Conservation (phyloP, 768 basidiomycete species). For the Kwoniella bestiolae region DNA sequence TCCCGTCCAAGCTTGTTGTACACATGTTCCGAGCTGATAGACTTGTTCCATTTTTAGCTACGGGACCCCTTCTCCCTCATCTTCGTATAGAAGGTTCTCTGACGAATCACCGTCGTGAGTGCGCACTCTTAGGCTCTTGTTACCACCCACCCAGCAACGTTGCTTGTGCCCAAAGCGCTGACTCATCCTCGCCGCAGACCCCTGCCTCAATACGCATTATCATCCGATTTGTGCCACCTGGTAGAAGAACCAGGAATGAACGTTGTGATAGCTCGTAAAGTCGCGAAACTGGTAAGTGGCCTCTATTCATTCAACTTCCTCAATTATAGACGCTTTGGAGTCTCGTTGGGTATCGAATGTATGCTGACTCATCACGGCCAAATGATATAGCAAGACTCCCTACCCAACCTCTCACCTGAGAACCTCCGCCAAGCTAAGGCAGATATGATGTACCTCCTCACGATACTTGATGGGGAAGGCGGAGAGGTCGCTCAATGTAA, state of each 20-base stretch:
- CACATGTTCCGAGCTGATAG: not conserved
- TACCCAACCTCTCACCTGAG: conserved; percentile 10
- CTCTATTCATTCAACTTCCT: not conserved
- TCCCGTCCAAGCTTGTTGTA: not conserved
- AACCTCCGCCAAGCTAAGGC: conserved; percentile 27
- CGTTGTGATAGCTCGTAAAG: conserved; percentile 18
- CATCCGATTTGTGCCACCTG: conserved; percentile 15
- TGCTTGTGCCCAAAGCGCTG: too few species aligned
- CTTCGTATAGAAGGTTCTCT: not conserved
- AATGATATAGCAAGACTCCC: conserved; percentile 19
- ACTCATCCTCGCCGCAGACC: not conserved
- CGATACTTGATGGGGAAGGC: conserved; percentile 16
- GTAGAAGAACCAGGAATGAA: conserved; percentile 22
- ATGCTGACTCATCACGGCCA: not conserved
- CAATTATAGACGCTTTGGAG: too few species aligned
- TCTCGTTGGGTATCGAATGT: too few species aligned
- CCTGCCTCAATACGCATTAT: conserved; percentile 14
- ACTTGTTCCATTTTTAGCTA: not conserved
- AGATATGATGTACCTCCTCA: conserved; percentile 23
- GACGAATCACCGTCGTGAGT: conserved; percentile 1
- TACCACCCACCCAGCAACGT: not conserved
- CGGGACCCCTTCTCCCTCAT: not conserved
- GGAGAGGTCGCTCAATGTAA: conserved; percentile 7
- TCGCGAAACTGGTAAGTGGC: conserved; percentile 19
- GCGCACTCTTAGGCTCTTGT: not conserved